Percentiles rank a stretch among this genome's conserved stretches.
These are phyloP conservation scores for Solanum dulcamara DNA, from an alignment of 257 asterid genomes.

Conservation along the genomic window DNA sequence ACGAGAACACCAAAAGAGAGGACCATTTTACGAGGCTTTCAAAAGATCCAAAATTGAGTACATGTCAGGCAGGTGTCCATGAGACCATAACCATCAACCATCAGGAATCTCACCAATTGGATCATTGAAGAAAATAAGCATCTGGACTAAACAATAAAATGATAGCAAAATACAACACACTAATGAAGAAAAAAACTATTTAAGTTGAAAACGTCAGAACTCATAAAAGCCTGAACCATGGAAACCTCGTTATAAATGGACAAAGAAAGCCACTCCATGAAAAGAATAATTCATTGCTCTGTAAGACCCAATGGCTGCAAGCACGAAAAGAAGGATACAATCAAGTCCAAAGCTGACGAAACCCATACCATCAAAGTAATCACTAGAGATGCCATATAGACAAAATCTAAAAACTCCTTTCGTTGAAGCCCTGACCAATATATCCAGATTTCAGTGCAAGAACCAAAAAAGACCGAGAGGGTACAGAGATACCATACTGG, in stretches of 20 bases:
- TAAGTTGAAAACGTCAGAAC: not conserved
- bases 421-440: not conserved
- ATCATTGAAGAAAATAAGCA: not conserved
- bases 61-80: not conserved
- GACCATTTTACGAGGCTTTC: not conserved
- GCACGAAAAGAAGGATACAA: not conserved
- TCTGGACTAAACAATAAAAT: not conserved
- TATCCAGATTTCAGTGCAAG: not conserved
- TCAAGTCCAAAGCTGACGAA: not conserved
- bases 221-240: not conserved
- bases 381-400: not conserved
- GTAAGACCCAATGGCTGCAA: not conserved
- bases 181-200: not conserved
- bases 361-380: not conserved
- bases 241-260: not conserved
- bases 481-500: not conserved
- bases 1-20: not conserved
- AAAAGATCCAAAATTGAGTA: not conserved
- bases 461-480: not conserved
- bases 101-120: not conserved
- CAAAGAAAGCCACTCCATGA: not conserved
- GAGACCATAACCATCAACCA: not conserved
- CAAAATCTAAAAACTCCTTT: not conserved
- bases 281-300: not conserved
- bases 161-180: not conserved